Conservation (phyloP, 148 eudicot species). For the Chenopodium album region DNA sequence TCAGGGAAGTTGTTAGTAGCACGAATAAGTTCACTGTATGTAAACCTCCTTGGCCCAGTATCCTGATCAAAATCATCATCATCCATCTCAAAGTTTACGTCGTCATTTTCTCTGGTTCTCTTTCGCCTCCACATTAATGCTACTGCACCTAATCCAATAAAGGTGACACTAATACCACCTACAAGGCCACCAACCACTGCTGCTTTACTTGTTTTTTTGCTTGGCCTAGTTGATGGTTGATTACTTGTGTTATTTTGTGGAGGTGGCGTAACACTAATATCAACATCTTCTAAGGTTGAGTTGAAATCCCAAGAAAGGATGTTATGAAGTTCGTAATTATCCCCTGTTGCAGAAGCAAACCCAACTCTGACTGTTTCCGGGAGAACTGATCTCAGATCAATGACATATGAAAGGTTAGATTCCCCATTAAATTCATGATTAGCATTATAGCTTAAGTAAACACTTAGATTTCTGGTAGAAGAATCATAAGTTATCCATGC, state of each 20-base stretch:
- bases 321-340: constrained; percentile 26
- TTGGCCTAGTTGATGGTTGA: not conserved
- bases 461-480: constrained; percentile 32
- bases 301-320: constrained; percentile 38
- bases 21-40: too few species aligned
- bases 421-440: constrained; percentile 20
- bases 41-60: too few species aligned
- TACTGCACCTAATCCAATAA: too few species aligned
- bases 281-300: constrained; percentile 23
- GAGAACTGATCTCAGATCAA: constrained; percentile 33
- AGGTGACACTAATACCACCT: too few species aligned
- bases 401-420: constrained; percentile 30
- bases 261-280: not conserved
- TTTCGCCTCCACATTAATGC: too few species aligned
- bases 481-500: constrained; percentile 46
- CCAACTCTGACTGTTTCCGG: constrained; percentile 41
- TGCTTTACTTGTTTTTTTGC: not conserved
- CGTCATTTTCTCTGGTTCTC: too few species aligned
- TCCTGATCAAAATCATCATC: too few species aligned
- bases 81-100: too few species aligned
- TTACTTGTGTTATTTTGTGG: not conserved
- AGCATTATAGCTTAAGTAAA: constrained; percentile 32
- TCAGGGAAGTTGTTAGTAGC: too few species aligned
- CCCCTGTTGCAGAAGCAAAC: constrained; percentile 46
- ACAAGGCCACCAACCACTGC: too few species aligned